phyloP scores from a whole-genome alignment of 1,284 basidiomycete species.

The Phenoliferia sp. region DNA sequence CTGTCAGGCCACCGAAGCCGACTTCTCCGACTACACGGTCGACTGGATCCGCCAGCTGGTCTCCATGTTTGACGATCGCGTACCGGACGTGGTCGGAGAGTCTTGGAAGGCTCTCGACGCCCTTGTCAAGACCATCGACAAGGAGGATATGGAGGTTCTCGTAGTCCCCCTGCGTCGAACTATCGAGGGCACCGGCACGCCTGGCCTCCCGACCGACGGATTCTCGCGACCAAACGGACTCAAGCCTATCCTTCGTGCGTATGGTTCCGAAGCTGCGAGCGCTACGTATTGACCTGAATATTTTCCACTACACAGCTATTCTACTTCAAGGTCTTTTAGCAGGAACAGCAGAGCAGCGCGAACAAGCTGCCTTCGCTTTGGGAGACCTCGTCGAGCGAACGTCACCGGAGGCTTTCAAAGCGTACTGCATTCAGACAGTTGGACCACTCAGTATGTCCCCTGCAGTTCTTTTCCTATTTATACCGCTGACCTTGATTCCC shows the following conservation, averaged over 20 bases:
- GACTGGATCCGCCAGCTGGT: slow-evolving; percentile 96
- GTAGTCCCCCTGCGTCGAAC: slow-evolving; percentile 83
- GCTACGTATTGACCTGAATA: slow-evolving; percentile 12
- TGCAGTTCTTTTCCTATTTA: neutral
- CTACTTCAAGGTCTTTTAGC: slow-evolving; percentile 37
- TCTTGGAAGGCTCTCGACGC: slow-evolving; percentile 80
- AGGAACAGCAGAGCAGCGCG: slow-evolving; percentile 53
- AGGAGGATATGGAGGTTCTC: slow-evolving; percentile 83
- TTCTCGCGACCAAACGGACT: slow-evolving; percentile 87
- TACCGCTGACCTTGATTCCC: neutral
- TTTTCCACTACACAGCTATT: slow-evolving; percentile 37
- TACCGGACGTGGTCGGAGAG: slow-evolving; percentile 68
- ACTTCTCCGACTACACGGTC: slow-evolving; percentile 75
- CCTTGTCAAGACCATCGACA: slow-evolving; percentile 85
- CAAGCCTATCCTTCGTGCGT: slow-evolving; percentile 61
- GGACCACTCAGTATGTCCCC: slow-evolving; percentile 66
- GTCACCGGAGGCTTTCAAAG: slow-evolving; percentile 82
- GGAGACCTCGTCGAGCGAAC: slow-evolving; percentile 91
- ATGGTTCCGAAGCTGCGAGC: slow-evolving; percentile 69
- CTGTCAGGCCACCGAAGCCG: slow-evolving; percentile 71
- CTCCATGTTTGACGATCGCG: slow-evolving; percentile 73
- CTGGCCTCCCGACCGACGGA: slow-evolving; percentile 74
- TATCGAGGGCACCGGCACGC: slow-evolving; percentile 77
- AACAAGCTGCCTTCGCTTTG: slow-evolving; percentile 91
- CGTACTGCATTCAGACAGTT: slow-evolving; percentile 92